Percentiles rank a stretch among this genome's conserved stretches.
Evolutionary conservation across 768 basidiomycete species (phyloP).

Genomic region (Candolleomyces aberdarensis): DNA sequence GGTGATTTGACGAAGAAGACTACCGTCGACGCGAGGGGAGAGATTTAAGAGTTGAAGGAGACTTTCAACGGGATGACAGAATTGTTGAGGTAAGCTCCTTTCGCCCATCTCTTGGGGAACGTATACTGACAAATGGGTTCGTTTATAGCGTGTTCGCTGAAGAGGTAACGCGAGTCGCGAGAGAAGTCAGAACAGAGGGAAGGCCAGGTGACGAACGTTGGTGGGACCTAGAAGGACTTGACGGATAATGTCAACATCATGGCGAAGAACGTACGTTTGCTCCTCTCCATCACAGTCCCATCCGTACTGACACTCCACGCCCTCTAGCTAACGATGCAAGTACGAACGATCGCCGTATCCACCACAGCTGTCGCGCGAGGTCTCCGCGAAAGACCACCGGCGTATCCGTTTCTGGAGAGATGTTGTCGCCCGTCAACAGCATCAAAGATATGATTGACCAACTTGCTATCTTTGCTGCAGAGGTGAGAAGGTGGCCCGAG

Average conservation of each 20-base stretch:
- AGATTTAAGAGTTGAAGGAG: conserved; percentile 86
- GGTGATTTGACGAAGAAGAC: conserved; percentile 95
- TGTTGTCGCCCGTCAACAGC: conserved; percentile 92
- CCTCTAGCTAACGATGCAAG: conserved; percentile 81
- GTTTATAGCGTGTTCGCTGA: conserved; percentile 86
- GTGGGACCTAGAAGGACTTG: conserved; percentile 96
- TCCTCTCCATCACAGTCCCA: neutral
- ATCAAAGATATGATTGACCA: conserved; percentile 86
- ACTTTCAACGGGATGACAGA: conserved; percentile 97
- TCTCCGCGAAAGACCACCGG: conserved; percentile 88
- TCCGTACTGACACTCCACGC: neutral
- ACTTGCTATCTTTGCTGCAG: conserved; percentile 52
- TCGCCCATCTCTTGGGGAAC: neutral
- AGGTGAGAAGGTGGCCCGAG: conserved; percentile 93
- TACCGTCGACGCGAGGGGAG: conserved; percentile 86
- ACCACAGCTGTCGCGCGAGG: conserved; percentile 95
- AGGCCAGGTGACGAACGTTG: conserved; percentile 85
- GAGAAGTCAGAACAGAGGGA: conserved; percentile 97
- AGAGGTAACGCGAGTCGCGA: conserved; percentile 79
- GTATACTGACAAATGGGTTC: neutral
- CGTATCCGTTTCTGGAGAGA: conserved; percentile 92
- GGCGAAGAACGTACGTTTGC: conserved; percentile 73
- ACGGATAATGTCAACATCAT: conserved; percentile 96
- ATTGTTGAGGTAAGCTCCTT: conserved; percentile 27
- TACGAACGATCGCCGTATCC: conserved; percentile 88